Base-by-base conservation (phyloP, 495 filamentous ascomycete genomes). In the Neurospora sp. region DNA sequence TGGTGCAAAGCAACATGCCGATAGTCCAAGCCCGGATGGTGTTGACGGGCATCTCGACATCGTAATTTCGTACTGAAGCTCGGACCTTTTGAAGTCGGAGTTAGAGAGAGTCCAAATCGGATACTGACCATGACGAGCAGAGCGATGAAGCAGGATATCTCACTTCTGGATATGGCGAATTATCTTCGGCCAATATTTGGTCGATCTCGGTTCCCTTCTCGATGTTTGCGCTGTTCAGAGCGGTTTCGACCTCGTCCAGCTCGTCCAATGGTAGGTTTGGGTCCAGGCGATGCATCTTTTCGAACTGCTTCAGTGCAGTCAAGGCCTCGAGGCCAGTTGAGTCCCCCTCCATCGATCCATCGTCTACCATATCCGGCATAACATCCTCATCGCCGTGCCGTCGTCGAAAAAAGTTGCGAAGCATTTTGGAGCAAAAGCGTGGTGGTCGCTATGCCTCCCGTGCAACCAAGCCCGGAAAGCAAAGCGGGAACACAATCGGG, bases 1-100 rank as follows among this genome's bases (percentile, higher is more conserved):
- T 79, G 4, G 90, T 90, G 76, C 83, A 84, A 42, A 88, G 79
- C 18, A 92, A 38, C 76, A 93, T 72, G n/a, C 91, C 91, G 73
- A 93, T 88, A 7, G 86, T 79, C 91, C 91, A 93, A 35, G 91
- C 91, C 27, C 91, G 89, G 68, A 93, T 85, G 37, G 91, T 93
- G 76, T 91, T 92, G 71, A 83, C 84, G 39, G 88, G 86, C 69
- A 90, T 84, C 59, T 91, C 90, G 75, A 92, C 90, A 77, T 93
- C 90, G 76, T 86, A 83, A 76, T 90, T 86, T 38, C 86, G 85
- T 8, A 90, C 87, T 14, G 87, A 85, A 27, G 87, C 86, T 76
- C 85, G 84, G 42, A 90, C 91, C 84, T 92, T 88, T 0, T 85
- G 86, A n/a, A 86, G 87, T 72, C 39, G 69, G 38, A 22, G 77